Base-by-base conservation (phyloP, 1,139 yeast genomes). In the Pneumocystis jirovecii region DNA sequence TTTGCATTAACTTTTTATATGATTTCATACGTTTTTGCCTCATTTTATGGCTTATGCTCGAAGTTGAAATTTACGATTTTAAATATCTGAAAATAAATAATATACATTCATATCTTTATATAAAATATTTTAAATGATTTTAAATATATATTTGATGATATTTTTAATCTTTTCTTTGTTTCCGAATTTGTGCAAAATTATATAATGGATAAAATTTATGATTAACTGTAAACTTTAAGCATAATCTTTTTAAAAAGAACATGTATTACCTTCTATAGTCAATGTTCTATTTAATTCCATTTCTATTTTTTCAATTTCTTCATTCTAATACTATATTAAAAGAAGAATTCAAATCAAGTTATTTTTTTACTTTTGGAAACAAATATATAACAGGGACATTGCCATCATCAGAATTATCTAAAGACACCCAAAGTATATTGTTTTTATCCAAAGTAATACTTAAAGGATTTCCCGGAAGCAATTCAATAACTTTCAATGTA, bases 1-100 rank as follows among this genome's bases (percentile, higher is more conserved):
- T 86, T 71, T 85, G 83, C 87, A 93, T 87, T 74, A 89, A 96
- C 79, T 91, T 93, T 75, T 91, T 85, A 77, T 95, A 93, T 1
- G 95, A 82, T 76, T 93, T 93, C 65, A 97, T 96, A 75, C 98
- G 82, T 76, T 91, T 91, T 76, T 91, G 96, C 80, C 96, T 89
- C 98, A 93, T 93, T 66, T 66, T 76, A 21, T 50, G 31, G 21
- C 25, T 50, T 37, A 37, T 37, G 2, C 19, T 50, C 25, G 31
- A 44, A 7, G 42, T 25, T 17, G 10, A 40, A 39, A 62, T 15
- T 50, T 17, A n/a, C n/a, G 31, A 4, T 50, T 25, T 50, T 3
- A 50, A 12, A 60, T 6, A 21, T 21, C n/a, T n/a, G 40, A 7
- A 25, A 29, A 25, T 19, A 25, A 29, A 60, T 50, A 25, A 50